Evolutionary conservation across 2,329 filamentous ascomycete species (phyloP).

Genomic region (Xylariaceae sp.): DNA sequence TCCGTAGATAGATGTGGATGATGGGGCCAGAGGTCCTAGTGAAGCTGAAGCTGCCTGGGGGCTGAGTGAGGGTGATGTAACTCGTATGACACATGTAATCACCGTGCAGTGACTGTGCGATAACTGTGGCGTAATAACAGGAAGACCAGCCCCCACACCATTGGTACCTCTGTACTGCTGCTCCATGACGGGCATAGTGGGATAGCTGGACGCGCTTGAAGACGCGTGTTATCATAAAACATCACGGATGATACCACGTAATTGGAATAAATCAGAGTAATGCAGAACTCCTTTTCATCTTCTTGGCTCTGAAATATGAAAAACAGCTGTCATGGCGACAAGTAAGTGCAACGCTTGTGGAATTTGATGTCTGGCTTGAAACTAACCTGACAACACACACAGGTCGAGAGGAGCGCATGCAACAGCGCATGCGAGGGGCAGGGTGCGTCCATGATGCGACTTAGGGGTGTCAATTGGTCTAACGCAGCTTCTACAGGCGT

Average conservation of each 20-base stretch:
- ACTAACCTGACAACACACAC: slow-evolving; percentile 1
- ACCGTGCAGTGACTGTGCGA: neutral
- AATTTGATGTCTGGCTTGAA: neutral
- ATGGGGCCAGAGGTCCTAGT: too few species aligned
- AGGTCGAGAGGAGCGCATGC: slow-evolving; percentile 58
- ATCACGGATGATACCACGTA: too few species aligned
- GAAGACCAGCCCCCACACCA: too few species aligned
- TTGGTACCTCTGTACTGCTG: too few species aligned
- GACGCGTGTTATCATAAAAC: too few species aligned
- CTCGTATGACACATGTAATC: neutral
- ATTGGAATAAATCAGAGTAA: too few species aligned
- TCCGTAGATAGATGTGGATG: too few species aligned
- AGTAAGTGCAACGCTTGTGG: slow-evolving; percentile 23
- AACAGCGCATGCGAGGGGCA: slow-evolving; percentile 59
- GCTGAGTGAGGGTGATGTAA: neutral
- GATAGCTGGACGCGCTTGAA: too few species aligned
- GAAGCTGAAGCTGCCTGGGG: neutral
- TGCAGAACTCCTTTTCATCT: too few species aligned
- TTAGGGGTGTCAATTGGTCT: slow-evolving; percentile 4
- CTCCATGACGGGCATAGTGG: too few species aligned
- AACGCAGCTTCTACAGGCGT: slow-evolving; percentile 33
- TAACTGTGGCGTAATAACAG: neutral
- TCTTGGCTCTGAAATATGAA: neutral
- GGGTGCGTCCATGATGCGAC: slow-evolving; percentile 40
- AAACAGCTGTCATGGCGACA: slow-evolving; percentile 28